These are phyloP conservation scores for Grigorovia humatica DNA, from an alignment of 805 yeast genomes.

Conservation along the genomic window DNA sequence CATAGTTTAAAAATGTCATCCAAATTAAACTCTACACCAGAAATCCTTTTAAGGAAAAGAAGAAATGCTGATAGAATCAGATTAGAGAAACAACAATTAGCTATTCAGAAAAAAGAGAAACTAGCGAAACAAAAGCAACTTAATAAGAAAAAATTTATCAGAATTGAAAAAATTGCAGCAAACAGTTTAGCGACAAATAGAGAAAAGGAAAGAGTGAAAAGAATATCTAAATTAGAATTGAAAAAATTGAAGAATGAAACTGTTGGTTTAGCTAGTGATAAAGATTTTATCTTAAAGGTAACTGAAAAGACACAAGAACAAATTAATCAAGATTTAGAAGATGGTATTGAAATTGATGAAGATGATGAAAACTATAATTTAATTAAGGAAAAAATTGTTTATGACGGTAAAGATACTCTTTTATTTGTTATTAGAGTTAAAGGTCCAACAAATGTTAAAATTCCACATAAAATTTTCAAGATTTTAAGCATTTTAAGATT, in stretches of 20 bases:
- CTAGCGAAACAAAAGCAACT: conserved; percentile 35
- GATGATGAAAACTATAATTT: conserved; percentile 24
- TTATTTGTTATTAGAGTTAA: conserved; percentile 58
- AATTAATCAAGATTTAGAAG: conserved; percentile 10
- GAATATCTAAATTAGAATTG: conserved; percentile 46
- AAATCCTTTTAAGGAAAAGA: conserved; percentile 66
- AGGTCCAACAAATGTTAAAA: conserved; percentile 52
- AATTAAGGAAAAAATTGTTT: conserved; percentile 26
- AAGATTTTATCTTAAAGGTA: conserved; percentile 28
- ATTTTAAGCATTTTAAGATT: conserved; percentile 54
- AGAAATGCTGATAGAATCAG: conserved; percentile 67
- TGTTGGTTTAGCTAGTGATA: conserved; percentile 23
- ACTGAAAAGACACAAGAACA: conserved; percentile 13
- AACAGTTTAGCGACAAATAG: conserved; percentile 54
- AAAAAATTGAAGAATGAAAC: conserved; percentile 21
- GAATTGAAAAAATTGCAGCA: conserved; percentile 68
- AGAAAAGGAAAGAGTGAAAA: conserved; percentile 56
- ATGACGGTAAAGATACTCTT: conserved; percentile 39
- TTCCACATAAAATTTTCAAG: conserved; percentile 55
- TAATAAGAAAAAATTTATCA: conserved; percentile 45
- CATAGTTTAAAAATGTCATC: background rate
- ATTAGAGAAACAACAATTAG: conserved; percentile 61
- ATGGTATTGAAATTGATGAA: conserved; percentile 5
- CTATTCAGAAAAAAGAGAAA: conserved; percentile 39
- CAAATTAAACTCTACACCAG: conserved; percentile 49